Evolutionary conservation across 2,329 filamentous ascomycete species (phyloP).

Genomic region (Thelonectria olida): DNA sequence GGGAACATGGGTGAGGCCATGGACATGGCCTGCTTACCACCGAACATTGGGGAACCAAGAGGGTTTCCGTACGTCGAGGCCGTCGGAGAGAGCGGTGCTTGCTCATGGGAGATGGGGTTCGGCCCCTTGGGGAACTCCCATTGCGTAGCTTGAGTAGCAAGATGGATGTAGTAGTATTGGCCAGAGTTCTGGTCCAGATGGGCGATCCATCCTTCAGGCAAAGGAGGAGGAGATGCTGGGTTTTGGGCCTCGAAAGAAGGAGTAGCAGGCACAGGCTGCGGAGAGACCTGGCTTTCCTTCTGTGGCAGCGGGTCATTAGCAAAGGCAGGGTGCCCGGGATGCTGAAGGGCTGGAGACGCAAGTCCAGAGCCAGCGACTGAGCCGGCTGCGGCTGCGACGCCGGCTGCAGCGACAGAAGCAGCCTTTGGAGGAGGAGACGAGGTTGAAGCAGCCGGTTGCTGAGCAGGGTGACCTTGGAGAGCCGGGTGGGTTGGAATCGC

Average conservation of each 20-base stretch:
- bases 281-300: constrained; percentile 58
- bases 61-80: constrained; percentile 81
- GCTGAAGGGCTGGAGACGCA: constrained; percentile 61
- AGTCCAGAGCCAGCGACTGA: constrained; percentile 42
- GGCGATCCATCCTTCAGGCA: constrained; percentile 98
- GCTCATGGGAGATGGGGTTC: constrained; percentile 85
- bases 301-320: constrained; percentile 78
- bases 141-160: constrained; percentile 93
- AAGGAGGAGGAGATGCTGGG: constrained; percentile 86
- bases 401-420: constrained; percentile 1
- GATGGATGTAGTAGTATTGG: constrained; percentile 98
- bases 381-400: constrained; percentile 32
- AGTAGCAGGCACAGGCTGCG: constrained; percentile 56
- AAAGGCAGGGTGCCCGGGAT: constrained; percentile 85
- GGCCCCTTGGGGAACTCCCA: constrained; percentile 99
- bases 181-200: constrained; percentile 95
- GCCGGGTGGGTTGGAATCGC: constrained; percentile 37
- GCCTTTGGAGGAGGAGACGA: constrained; percentile 45
- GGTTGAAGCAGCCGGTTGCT: constrained; percentile 32
- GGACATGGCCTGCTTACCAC: constrained; percentile 63
- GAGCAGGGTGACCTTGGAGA: not conserved
- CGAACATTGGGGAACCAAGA: constrained; percentile 73
- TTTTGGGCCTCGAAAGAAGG: constrained; percentile 56
- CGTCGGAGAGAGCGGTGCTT: constrained; percentile 83
- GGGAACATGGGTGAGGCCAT: constrained; percentile 85